Conservation (phyloP, 192 early-diverging fungal species). For the Dimargaris xerosporica region DNA sequence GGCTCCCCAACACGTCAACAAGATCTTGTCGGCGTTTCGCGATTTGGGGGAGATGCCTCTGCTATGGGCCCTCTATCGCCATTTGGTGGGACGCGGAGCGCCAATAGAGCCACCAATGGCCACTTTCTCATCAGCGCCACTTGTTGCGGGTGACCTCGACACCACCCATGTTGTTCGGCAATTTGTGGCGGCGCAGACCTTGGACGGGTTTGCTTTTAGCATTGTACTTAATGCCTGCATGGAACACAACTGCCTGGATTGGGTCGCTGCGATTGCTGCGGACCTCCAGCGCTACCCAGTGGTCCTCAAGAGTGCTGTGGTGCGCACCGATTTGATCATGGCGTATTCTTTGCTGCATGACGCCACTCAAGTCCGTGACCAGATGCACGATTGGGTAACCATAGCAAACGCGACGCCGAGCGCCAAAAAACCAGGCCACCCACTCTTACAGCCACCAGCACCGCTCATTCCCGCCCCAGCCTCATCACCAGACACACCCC, state of each 20-base stretch:
- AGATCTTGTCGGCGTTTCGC: neutral
- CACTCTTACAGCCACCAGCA: neutral
- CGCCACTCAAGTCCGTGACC: neutral
- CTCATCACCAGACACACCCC: neutral
- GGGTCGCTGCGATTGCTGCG: neutral
- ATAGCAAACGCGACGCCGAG: neutral
- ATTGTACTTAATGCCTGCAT: neutral
- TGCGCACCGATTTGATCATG: neutral
- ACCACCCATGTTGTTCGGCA: neutral
- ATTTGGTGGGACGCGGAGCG: neutral
- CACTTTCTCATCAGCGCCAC: neutral
- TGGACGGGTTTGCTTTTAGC: neutral
- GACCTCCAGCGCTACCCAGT: neutral
- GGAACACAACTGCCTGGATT: neutral
- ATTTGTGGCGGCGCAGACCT: neutral
- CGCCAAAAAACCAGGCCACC: neutral
- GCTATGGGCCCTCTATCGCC: neutral
- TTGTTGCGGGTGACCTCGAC: neutral
- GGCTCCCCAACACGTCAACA: neutral
- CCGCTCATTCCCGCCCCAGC: neutral
- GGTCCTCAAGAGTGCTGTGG: neutral
- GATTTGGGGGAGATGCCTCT: neutral
- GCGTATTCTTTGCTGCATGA: neutral
- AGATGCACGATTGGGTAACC: neutral
- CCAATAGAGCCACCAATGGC: neutral